Conservation (phyloP, 2,329 filamentous ascomycete genomes). For the Colletotrichum musae region DNA sequence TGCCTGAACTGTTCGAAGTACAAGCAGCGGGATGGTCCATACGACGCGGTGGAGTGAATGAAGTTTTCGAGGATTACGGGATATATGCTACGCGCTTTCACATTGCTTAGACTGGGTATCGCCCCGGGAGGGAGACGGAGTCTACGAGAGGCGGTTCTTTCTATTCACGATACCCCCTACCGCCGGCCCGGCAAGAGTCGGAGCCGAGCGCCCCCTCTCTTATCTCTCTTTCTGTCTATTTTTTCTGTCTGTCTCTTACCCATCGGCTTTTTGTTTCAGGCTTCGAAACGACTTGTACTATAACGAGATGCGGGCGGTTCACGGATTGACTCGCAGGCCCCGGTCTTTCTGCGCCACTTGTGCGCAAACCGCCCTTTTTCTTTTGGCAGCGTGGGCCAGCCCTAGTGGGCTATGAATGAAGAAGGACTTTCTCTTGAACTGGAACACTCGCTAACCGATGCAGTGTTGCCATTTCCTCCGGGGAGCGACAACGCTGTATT, state of each 20-base stretch:
- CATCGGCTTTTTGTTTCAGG: conserved; percentile 4
- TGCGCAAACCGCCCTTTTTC: background rate
- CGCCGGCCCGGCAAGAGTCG: background rate
- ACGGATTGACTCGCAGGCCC: conserved; percentile 31
- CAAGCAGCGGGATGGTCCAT: conserved; percentile 1
- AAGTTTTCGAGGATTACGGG: conserved; percentile 17
- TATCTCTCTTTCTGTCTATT: background rate
- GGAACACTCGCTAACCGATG: conserved; percentile 45
- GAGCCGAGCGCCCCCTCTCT: too few relatives aligned
- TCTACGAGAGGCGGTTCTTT: conserved; percentile 39
- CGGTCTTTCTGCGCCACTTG: conserved; percentile 15
- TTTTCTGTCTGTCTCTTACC: conserved; percentile 3
- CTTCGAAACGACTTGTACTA: conserved; percentile 37
- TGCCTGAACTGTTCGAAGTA: conserved; percentile 3
- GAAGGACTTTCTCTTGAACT: conserved; percentile 10
- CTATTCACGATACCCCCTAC: conserved; percentile 35
- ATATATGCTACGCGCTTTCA: conserved; percentile 19
- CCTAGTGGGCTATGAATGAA: conserved; percentile 38
- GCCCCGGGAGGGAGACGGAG: conserved; percentile 32
- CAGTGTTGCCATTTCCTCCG: conserved; percentile 46
- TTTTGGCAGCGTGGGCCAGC: conserved; percentile 23
- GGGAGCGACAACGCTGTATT: conserved; percentile 7
- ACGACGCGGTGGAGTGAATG: conserved; percentile 10
- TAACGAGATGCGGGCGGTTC: conserved; percentile 21
- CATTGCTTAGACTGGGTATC: conserved; percentile 24